Conservation (phyloP, 108 stramenopile species). For the Pseudonitzschia delicatissima region DNA sequence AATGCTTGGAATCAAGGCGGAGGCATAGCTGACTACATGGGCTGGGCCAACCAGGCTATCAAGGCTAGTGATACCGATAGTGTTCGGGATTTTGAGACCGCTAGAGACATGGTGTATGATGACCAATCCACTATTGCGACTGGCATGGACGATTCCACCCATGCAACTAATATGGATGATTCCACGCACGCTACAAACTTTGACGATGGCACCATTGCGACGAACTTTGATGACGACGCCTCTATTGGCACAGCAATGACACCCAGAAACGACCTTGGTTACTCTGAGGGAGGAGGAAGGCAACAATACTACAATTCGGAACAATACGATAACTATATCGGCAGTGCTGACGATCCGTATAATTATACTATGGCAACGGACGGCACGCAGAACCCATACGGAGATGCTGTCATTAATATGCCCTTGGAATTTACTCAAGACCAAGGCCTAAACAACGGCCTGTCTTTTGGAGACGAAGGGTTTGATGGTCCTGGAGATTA, state of each 20-base stretch:
- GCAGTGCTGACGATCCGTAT: neutral
- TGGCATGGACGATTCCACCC: conserved; percentile 21
- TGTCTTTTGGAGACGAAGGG: conserved; percentile 13
- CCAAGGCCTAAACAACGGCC: neutral
- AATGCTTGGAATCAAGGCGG: conserved; percentile 18
- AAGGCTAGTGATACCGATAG: conserved; percentile 26
- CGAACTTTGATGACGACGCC: conserved; percentile 24
- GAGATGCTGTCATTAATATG: conserved; percentile 4
- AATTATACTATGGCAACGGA: neutral
- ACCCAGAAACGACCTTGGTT: conserved; percentile 25
- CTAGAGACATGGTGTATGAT: conserved; percentile 20
- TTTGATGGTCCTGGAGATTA: conserved; percentile 6
- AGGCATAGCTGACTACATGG: conserved; percentile 19
- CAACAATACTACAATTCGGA: neutral
- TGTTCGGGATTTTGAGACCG: conserved; percentile 17
- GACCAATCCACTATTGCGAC: conserved; percentile 13
- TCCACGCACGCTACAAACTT: neutral
- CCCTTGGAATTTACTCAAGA: neutral
- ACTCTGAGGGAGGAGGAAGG: neutral
- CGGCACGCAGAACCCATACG: neutral
- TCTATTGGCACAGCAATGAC: conserved; percentile 24
- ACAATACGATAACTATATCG: neutral
- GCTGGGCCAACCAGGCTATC: conserved; percentile 19
- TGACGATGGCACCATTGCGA: conserved; percentile 37
- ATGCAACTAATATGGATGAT: neutral